phyloP scores from a whole-genome alignment of 225 moss, liverwort and hornwort genomes.

The Polytrichum formosum region DNA sequence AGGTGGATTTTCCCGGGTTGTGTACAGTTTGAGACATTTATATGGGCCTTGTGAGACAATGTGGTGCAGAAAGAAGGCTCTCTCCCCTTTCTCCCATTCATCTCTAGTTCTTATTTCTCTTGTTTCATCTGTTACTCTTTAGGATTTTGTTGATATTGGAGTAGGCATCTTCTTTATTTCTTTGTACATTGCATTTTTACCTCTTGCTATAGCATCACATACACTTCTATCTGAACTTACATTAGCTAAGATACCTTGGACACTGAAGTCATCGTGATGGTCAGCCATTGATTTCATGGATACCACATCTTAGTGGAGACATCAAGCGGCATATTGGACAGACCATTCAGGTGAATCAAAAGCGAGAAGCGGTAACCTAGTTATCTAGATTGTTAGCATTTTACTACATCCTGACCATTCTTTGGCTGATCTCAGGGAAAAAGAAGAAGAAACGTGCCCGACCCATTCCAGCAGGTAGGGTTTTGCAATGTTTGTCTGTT shows the following conservation, averaged over 20 bases:
- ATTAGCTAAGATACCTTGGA: too few species aligned
- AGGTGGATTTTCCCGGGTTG: slow-evolving; percentile 83
- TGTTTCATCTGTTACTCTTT: slow-evolving; percentile 34
- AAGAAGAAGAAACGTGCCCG: slow-evolving; percentile 99
- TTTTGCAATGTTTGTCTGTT: too few species aligned
- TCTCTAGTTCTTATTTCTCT: slow-evolving; percentile 34
- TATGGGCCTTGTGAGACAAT: slow-evolving; percentile 70
- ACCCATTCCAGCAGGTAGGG: slow-evolving; percentile 80
- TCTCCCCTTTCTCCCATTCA: slow-evolving; percentile 54
- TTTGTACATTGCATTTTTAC: slow-evolving; percentile 36
- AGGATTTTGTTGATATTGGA: slow-evolving; percentile 31
- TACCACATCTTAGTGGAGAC: slow-evolving; percentile 44
- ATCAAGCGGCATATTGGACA: slow-evolving; percentile 43
- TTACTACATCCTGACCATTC: slow-evolving; percentile 86
- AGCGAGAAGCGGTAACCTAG: slow-evolving; percentile 39
- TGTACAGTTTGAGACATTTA: slow-evolving; percentile 72
- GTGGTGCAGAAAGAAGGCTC: slow-evolving; percentile 68
- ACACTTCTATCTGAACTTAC: neutral
- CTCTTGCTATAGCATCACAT: slow-evolving; percentile 51
- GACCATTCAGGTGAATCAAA: slow-evolving; percentile 53
- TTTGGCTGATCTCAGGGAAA: slow-evolving; percentile 99
- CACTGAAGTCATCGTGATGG: too few species aligned
- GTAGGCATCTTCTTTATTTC: slow-evolving; percentile 38
- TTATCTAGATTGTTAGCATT: slow-evolving; percentile 36
- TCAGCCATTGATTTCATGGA: too few species aligned